Evolutionary conservation across 352 stramenopile species (phyloP).

Genomic region (Pythium phragmitis): DNA sequence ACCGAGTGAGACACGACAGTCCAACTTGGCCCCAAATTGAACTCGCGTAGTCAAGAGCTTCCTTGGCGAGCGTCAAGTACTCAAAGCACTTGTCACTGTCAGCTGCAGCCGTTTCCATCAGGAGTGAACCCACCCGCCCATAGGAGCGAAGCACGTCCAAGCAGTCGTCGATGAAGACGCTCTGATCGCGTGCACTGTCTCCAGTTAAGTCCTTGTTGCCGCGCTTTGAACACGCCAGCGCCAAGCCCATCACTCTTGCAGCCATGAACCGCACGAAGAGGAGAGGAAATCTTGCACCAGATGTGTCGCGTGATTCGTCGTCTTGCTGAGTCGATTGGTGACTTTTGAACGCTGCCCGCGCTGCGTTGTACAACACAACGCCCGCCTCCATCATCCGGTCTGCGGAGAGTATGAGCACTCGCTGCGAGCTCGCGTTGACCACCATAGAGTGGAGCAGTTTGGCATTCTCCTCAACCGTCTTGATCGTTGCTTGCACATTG

Average conservation of each 20-base stretch:
- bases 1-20: slow-evolving; percentile 59
- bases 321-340: slow-evolving; percentile 31
- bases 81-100: slow-evolving; percentile 50
- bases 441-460: slow-evolving; percentile 37
- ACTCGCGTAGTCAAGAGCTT: slow-evolving; percentile 46
- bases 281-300: slow-evolving; percentile 24
- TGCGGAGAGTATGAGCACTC: slow-evolving; percentile 32
- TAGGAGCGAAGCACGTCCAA: slow-evolving; percentile 75
- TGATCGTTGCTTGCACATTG: background rate
- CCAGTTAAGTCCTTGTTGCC: background rate
- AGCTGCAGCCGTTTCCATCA: slow-evolving; percentile 51
- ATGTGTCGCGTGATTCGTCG: background rate
- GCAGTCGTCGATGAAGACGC: slow-evolving; percentile 47
- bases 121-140: slow-evolving; percentile 58
- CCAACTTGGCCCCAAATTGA: slow-evolving; percentile 67
- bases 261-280: slow-evolving; percentile 50
- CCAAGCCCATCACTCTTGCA: slow-evolving; percentile 62
- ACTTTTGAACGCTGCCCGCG: slow-evolving; percentile 39
- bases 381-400: slow-evolving; percentile 55
- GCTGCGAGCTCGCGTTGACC: slow-evolving; percentile 21
- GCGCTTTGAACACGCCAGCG: slow-evolving; percentile 35
- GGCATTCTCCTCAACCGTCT: slow-evolving; percentile 4
- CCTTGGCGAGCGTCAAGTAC: slow-evolving; percentile 55
- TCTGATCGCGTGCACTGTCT: slow-evolving; percentile 16
- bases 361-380: slow-evolving; percentile 69